Evolutionary conservation across 306 rosid genomes (phyloP), one percentile per base, ranked within the genome.

Genomic region (Dalbergia oliveri): DNA sequence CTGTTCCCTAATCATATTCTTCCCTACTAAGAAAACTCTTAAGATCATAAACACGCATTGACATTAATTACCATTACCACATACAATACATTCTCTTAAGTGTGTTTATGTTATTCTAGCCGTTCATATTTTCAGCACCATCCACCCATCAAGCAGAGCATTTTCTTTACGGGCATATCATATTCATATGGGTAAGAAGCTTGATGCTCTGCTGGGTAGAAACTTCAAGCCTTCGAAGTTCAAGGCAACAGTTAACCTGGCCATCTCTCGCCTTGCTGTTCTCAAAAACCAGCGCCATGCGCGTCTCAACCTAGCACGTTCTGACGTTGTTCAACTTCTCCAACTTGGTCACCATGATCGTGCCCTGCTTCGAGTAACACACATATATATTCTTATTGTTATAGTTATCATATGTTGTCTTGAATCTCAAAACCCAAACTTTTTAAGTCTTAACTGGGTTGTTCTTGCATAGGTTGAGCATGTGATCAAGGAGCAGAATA

Each of bases 401-500:
- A 3, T 47, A 10, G 14, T 12, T 11, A 67, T 13, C 58, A n/a
- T 35, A 11, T 23, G 16, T 11, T 37, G 11, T 54, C 9, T 31
- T 49, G 34, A 37, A 39, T 59, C 44, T 61, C 21, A 21, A 12
- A 23, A 43, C 49, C 49, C 3, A 34, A 19, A 44, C 59, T 60
- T 70, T 34, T 35, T 79, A n/a, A 21, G 9, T 9, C 11, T 1
- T 10, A 33, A 44, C 49, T 74, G 45, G 23, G 41, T 60, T 35
- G 44, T 44, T 13, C 5, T 79, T 16, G 33, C 16, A 14, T 79
- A 95, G 99, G 96, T 80, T 66, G 99, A 88, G 92, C 94, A 85
- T 37, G 94, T 91, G 72, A 87, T 95, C 12, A 91, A 90, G 88
- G 99, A 95, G 47, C 97, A 90, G 83, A 91, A 90, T 77, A 88